Evolutionary conservation across 2,329 filamentous ascomycete species (phyloP), one percentile per base, ranked within the genome.

Genomic region (Dactylellina drechsleri): DNA sequence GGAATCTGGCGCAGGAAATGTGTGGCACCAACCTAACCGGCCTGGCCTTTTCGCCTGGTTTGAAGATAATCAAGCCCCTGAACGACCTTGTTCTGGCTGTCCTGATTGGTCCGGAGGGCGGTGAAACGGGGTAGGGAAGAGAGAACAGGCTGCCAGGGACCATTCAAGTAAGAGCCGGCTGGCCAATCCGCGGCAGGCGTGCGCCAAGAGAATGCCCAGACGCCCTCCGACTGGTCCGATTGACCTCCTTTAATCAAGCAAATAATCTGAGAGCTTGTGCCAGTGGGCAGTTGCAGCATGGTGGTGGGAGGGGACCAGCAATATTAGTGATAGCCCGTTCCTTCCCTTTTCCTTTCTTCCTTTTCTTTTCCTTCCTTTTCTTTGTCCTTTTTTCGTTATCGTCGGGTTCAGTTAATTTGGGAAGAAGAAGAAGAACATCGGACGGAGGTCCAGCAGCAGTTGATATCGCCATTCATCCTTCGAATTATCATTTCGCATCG

Each of bases 131-230:
- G 23, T 49, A 23, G 23, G 23, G 23, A 23, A 23, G 23, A 23
- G 50, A 40, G 52, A 52, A 64, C 41, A 53, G 53, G 52, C 66
- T 71, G 66, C 66, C 65, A 71, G 66, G 66, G 66, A 61, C 57
- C 18, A 36, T 40, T n/a, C 16, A 31, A 45, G 36, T 57, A 62
- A 47, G 23, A 56, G 41, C 66, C 66, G 66, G 52, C 36, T 59
- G 43, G 66, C 66, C 66, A 70, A 70, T 70, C 66, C 49, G 50
- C 16, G 41, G 31, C 23, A 16, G 57, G 20, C 49, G 41, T 18
- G 13, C 5, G 57, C 41, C 57, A 60, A 60, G 57, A 43, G 43
- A 43, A 7, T 50, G 15, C 23, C 47, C 23, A 36, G 65, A 57
- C 47, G 56, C 47, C 28, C 47, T 70, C 57, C 53, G 66, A 70